Percentiles rank a stretch among this genome's conserved stretches.
Evolutionary conservation across 108 stramenopile species (phyloP).

Genomic region (Aurantiochytrium sp.): DNA sequence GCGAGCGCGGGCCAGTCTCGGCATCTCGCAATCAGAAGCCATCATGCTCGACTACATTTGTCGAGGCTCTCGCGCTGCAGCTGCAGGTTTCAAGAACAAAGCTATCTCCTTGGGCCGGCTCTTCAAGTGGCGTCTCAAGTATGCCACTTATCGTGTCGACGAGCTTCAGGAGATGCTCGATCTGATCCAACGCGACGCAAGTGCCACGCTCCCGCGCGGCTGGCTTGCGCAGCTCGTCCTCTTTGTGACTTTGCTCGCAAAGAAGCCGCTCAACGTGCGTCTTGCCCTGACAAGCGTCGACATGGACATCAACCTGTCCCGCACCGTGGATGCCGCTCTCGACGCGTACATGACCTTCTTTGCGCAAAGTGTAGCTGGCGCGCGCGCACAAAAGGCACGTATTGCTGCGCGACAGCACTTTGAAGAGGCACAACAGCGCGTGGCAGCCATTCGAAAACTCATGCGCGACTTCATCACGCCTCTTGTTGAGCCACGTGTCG

Average conservation of each 20-base stretch:
- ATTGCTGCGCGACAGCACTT: background rate
- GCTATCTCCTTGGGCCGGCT: background rate
- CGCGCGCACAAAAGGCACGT: background rate
- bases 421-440: background rate
- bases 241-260: background rate
- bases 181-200: background rate
- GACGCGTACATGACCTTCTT: background rate
- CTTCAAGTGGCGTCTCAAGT: background rate
- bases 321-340: background rate
- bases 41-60: background rate
- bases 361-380: no score
- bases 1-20: background rate
- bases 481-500: background rate
- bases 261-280: background rate
- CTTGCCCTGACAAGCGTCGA: background rate
- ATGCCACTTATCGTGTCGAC: background rate
- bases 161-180: background rate
- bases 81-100: background rate
- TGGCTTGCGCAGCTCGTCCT: background rate
- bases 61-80: background rate
- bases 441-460: background rate
- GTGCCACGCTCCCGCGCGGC: background rate
- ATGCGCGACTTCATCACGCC: background rate
- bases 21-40: background rate
- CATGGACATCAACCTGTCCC: background rate